Evolutionary conservation across 768 basidiomycete species (phyloP).

Genomic region (Stropharia rugosoannulata): DNA sequence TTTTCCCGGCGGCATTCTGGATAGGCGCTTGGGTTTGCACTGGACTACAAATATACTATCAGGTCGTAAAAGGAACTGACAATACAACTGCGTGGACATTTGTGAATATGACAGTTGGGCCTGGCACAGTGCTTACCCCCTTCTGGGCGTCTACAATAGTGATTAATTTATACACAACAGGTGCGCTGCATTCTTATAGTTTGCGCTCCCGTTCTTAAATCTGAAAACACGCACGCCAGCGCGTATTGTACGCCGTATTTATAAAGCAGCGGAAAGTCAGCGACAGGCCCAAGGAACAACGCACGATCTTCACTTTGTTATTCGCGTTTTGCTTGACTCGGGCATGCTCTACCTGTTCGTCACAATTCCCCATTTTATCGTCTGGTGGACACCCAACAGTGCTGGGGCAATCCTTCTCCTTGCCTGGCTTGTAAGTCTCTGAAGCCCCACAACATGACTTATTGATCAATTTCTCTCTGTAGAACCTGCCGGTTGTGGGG

Average conservation of each 20-base stretch:
- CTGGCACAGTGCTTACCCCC: background rate
- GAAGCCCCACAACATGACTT: background rate
- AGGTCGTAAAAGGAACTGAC: background rate
- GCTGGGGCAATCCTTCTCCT: slow-evolving; percentile 1
- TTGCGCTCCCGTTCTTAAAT: background rate
- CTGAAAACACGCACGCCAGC: background rate
- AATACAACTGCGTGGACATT: background rate
- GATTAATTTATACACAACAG: background rate
- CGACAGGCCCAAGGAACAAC: background rate
- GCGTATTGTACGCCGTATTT: background rate
- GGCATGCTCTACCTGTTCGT: slow-evolving; percentile 2
- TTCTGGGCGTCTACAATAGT: slow-evolving; percentile 1
- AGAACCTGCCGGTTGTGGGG: slow-evolving; percentile 4
- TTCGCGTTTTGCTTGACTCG: background rate
- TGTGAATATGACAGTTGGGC: background rate
- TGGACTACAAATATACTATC: slow-evolving; percentile 3
- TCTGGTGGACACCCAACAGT: slow-evolving; percentile 2
- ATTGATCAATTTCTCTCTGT: background rate
- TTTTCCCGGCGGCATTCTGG: slow-evolving; percentile 7
- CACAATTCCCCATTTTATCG: slow-evolving; percentile 3
- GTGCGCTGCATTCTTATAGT: background rate
- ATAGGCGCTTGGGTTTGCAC: slow-evolving; percentile 6
- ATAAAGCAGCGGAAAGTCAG: background rate
- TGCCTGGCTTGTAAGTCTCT: background rate
- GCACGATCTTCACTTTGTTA: background rate